phyloP scores from a whole-genome alignment of 2,329 filamentous ascomycete species.

The Akanthomyces uredinophilus region DNA sequence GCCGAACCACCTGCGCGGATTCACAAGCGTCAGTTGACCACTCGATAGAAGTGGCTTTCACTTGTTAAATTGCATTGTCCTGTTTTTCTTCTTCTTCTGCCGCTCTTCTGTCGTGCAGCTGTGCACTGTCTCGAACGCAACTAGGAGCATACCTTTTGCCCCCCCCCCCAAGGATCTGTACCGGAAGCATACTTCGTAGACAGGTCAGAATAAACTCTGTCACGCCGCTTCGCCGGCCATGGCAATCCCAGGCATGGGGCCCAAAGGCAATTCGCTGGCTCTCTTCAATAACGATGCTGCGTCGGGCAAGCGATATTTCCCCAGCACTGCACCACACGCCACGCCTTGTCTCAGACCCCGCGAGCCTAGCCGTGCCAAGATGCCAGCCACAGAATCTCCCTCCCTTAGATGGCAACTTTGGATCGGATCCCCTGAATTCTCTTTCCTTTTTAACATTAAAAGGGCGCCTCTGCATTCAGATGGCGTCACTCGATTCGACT shows the following conservation, averaged over 20 bases:
- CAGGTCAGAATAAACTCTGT: background rate
- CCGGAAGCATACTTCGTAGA: background rate
- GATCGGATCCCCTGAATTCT: background rate
- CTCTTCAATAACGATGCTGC: too few relatives aligned
- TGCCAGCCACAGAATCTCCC: background rate
- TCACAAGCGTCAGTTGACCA: background rate
- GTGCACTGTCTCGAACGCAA: background rate
- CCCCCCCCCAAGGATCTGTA: background rate
- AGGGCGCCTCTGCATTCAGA: background rate
- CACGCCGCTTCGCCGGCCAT: background rate
- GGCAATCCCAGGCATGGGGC: background rate
- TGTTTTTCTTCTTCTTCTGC: background rate
- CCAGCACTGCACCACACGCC: background rate
- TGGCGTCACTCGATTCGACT: background rate
- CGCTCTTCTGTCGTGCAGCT: background rate
- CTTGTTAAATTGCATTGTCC: constrained; percentile 1
- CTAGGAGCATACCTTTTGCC: background rate
- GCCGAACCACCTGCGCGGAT: background rate
- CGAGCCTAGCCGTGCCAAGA: background rate
- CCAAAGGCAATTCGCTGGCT: background rate
- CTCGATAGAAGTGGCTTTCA: background rate
- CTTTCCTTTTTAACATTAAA: background rate
- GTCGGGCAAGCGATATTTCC: background rate
- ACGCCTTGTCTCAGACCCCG: background rate
- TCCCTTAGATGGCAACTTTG: background rate